Evolutionary conservation across 371 early-diverging fungal species (phyloP), one percentile per base, ranked within the genome.

Genomic region (Coemansia sp.): DNA sequence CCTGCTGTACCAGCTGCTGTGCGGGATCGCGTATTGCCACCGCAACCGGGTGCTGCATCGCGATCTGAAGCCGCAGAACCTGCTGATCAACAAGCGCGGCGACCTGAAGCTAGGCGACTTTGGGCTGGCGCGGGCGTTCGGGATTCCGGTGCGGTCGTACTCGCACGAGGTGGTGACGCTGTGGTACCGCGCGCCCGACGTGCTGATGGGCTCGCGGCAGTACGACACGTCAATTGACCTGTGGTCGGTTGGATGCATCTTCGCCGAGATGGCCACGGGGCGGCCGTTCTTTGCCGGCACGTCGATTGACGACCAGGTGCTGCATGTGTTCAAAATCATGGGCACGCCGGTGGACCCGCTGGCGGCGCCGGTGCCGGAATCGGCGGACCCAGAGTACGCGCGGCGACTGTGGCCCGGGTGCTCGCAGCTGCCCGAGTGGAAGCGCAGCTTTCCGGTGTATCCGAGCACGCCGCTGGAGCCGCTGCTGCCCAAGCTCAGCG

Each of bases 201-300:
- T 99, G n/a, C 77, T 99, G 40, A 87, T 98, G 89, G 99, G 99
- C 5, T 92, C 93, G 36, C 87, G 93, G 64, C 92, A 96, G 64
- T 99, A 99, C 77, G 88, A 92, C 13, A 97, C 94, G 16, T 93
- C 94, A 4, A 96, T 99, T 65, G 99, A 99, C 82, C 86, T 99
- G 43, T 99, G 99, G 99, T 95, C 95, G 36, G 88, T 95, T 30
- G 99, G 99, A 32, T 99, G 99, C 81, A 99, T 99, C 16, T 74
- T 77, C 76, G 70, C 77, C 78, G 92, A 93, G 67, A 90, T 92
- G 90, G 85, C 89, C 5, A 84, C 91, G 13, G 99, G 99, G 26
- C 81, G 92, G 53, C 98, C 99, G 14, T 77, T 99, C 35, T 99
- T 99, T 71, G 94, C 99, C 4, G 99, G 99, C 39, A 90, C 85